Evolutionary conservation across 352 stramenopile species (phyloP), one percentile per base, ranked within the genome.

Genomic region (Phytopythium vexans): DNA sequence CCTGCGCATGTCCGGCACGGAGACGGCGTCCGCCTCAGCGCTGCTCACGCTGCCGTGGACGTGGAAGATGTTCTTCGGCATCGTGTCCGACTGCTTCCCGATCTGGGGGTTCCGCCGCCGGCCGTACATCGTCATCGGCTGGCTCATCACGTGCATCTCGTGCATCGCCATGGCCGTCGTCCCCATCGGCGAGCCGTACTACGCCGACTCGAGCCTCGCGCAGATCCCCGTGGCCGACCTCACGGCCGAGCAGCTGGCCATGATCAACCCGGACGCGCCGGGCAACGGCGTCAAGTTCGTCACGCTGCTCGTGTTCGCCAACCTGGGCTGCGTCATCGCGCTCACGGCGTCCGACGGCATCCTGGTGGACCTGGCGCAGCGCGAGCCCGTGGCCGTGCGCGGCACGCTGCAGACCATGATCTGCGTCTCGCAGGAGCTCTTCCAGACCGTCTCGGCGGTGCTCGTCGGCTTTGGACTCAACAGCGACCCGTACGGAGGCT

Each of bases 11-110:
- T 68, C 64, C 6, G 70, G 71, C 8, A 60, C 71, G 4, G 60
- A 66, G 12, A 76, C 56, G 1, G 69, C 72, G 1, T 82, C 77
- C 0, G 69, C 68, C 8, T 62, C 41, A 8, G 71, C 72, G 6
- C 41, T 92, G 8, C 68, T 94, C 11, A 68, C 71, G 43, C 61
- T 95, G 0, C 80, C 79, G 10, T 95, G 82, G 81, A 82, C 70
- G 5, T 86, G 87, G 53, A 95, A 94, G 62, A 77, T 91, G 9
- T 76, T 92, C 41, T 84, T 89, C 62, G 86, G 88, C 41, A 84
- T 93, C 45, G 64, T 96, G 37, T 86, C 70, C 15, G 87, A 95
- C 52, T 95, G 83, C 62, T 82, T 91, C 56, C 88, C 84, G 32
- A 89, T 95, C 52, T 86, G 79, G 56, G 88, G 86, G 21, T 83